Percentiles rank a stretch among this genome's conserved stretches.
Conservation (phyloP, 495 filamentous ascomycete species). For the Penicillium longicatenatum region DNA sequence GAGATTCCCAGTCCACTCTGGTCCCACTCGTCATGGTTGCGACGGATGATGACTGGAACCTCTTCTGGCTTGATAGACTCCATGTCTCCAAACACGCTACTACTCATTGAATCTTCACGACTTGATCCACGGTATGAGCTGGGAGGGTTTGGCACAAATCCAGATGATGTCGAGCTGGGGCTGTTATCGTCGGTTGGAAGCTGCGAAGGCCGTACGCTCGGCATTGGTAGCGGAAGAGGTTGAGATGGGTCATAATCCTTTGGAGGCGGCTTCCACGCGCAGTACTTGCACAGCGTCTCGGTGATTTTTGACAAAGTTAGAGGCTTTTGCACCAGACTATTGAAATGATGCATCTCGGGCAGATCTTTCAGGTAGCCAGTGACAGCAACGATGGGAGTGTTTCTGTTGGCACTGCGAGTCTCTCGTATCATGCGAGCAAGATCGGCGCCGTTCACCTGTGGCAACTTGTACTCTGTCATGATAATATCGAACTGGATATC, state of each 20-base stretch:
- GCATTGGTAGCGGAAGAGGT: slow-evolving; percentile 58
- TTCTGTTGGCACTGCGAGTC: slow-evolving; percentile 89
- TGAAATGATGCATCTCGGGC: slow-evolving; percentile 90
- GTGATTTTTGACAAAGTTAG: slow-evolving; percentile 86
- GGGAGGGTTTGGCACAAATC: slow-evolving; percentile 66
- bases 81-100: slow-evolving; percentile 82
- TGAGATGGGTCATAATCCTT: slow-evolving; percentile 48
- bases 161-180: slow-evolving; percentile 78
- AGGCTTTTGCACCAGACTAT: slow-evolving; percentile 92
- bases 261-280: slow-evolving; percentile 86
- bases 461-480: slow-evolving; percentile 94
- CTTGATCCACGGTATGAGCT: slow-evolving; percentile 77
- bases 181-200: slow-evolving; percentile 70
- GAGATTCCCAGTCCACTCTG: slow-evolving; percentile 71
- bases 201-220: slow-evolving; percentile 55
- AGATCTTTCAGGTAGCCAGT: slow-evolving; percentile 97
- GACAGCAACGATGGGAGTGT: slow-evolving; percentile 95
- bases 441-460: slow-evolving; percentile 90
- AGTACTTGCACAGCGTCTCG: slow-evolving; percentile 80
- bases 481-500: slow-evolving; percentile 96
- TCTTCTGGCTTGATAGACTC: slow-evolving; percentile 81
- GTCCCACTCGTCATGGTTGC: slow-evolving; percentile 66
- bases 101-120: slow-evolving; percentile 82
- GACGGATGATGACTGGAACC: slow-evolving; percentile 71
- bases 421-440: slow-evolving; percentile 96